A percentile compares a stretch with the other conserved stretches of the same genome.
These are phyloP conservation scores for Barnettozyma vustinii DNA, from an alignment of 805 yeast genomes.

Conservation along the genomic window DNA sequence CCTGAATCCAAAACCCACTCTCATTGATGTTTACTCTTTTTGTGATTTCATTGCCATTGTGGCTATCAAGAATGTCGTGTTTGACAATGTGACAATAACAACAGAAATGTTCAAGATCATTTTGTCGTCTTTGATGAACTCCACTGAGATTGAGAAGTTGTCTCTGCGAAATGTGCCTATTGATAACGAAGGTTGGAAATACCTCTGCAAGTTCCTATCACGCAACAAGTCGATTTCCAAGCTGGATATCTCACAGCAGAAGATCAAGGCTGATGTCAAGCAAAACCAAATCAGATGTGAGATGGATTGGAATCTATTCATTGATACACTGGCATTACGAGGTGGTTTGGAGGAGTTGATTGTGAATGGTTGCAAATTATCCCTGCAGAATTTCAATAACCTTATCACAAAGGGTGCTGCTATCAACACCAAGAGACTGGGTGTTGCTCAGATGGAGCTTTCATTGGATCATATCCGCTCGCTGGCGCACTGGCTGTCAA, in stretches of 20 bases:
- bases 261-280: slow-evolving; percentile 31
- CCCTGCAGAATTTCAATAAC: slow-evolving; percentile 47
- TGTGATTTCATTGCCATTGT: slow-evolving; percentile 85
- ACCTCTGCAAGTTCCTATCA: slow-evolving; percentile 68
- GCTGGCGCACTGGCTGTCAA: slow-evolving; percentile 53
- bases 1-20: slow-evolving; percentile 83
- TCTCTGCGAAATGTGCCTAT: slow-evolving; percentile 76
- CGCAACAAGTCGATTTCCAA: slow-evolving; percentile 52
- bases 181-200: slow-evolving; percentile 69
- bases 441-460: slow-evolving; percentile 72
- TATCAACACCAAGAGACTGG: slow-evolving; percentile 53
- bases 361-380: slow-evolving; percentile 71
- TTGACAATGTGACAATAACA: slow-evolving; percentile 75
- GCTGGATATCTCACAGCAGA: slow-evolving; percentile 67
- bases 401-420: slow-evolving; percentile 53
- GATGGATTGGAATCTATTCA: slow-evolving; percentile 79
- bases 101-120: slow-evolving; percentile 72
- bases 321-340: slow-evolving; percentile 60
- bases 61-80: slow-evolving; percentile 66
- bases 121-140: slow-evolving; percentile 63
- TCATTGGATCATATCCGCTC: slow-evolving; percentile 51
- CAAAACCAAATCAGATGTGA: slow-evolving; percentile 49
- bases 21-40: slow-evolving; percentile 82
- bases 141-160: slow-evolving; percentile 62
- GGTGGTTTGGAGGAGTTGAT: slow-evolving; percentile 78